Conservation (phyloP, 2,329 filamentous ascomycete genomes). For the Onygenales sp. region DNA sequence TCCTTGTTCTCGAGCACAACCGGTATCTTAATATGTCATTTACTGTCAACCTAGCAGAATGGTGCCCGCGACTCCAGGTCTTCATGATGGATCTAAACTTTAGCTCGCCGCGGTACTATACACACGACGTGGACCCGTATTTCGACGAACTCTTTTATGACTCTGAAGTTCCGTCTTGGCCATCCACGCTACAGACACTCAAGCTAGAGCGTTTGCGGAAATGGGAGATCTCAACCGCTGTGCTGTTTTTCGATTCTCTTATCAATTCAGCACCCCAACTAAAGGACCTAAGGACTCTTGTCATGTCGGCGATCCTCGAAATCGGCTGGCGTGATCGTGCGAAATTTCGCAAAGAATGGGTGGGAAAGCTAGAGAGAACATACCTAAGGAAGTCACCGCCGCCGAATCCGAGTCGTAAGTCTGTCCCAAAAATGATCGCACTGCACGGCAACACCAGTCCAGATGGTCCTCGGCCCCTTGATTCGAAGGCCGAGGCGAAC, state of each 20-base stretch:
- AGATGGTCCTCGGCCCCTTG: too few species aligned
- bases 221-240: constrained; percentile 59
- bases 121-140: constrained; percentile 63
- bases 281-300: constrained; percentile 57
- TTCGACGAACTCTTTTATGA: constrained; percentile 56
- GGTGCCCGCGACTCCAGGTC: constrained; percentile 61
- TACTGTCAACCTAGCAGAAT: constrained; percentile 52
- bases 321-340: constrained; percentile 72
- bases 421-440: background rate
- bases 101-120: constrained; percentile 31
- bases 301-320: constrained; percentile 68
- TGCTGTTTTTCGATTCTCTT: constrained; percentile 70
- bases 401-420: background rate
- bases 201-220: constrained; percentile 70
- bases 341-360: constrained; percentile 70
- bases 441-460: background rate
- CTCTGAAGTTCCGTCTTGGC: constrained; percentile 66
- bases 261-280: constrained; percentile 60
- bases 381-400: constrained; percentile 29
- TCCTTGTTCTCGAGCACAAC: constrained; percentile 67
- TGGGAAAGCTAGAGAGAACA: constrained; percentile 52
- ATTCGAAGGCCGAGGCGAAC: background rate
- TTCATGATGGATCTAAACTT: constrained; percentile 69
- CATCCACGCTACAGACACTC: constrained; percentile 57
- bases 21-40: constrained; percentile 69